A percentile compares a stretch with the other conserved stretches of the same genome.
These are phyloP conservation scores for Clarireedia paspali DNA, from an alignment of 2,329 filamentous ascomycete genomes.

Conservation along the genomic window DNA sequence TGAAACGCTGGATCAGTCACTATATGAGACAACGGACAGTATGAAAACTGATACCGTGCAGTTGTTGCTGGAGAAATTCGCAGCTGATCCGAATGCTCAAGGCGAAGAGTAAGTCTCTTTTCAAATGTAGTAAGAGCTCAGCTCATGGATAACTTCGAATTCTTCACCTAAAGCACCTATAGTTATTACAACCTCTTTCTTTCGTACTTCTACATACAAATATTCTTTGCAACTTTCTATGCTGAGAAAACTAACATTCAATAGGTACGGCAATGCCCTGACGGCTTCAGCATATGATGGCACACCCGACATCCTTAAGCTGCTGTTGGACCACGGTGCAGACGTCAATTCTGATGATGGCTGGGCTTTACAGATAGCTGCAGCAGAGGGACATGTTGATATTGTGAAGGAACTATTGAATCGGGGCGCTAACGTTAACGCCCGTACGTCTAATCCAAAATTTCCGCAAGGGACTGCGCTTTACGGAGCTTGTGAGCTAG, in stretches of 20 bases:
- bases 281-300: not conserved
- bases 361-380: constrained; percentile 3
- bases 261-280: not conserved
- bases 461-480: not conserved
- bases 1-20: not conserved
- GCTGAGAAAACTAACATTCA: not conserved
- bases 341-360: not conserved
- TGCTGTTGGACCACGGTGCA: not conserved
- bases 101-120: not conserved
- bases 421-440: not conserved
- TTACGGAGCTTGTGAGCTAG: not conserved
- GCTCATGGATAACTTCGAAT: not conserved
- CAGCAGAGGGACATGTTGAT: not conserved
- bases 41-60: not conserved
- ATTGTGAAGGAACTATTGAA: constrained; percentile 1
- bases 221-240: too few species aligned
- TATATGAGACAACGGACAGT: not conserved
- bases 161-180: not conserved
- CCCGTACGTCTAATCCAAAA: not conserved
- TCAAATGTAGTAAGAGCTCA: too few species aligned
- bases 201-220: too few species aligned
- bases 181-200: not conserved
- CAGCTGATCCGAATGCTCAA: not conserved
- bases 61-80: not conserved
- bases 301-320: not conserved